Percentiles rank a stretch among this genome's conserved stretches.
phyloP scores from a whole-genome alignment of 2,329 filamentous ascomycete species.

The Trichoderma citrinoviride region DNA sequence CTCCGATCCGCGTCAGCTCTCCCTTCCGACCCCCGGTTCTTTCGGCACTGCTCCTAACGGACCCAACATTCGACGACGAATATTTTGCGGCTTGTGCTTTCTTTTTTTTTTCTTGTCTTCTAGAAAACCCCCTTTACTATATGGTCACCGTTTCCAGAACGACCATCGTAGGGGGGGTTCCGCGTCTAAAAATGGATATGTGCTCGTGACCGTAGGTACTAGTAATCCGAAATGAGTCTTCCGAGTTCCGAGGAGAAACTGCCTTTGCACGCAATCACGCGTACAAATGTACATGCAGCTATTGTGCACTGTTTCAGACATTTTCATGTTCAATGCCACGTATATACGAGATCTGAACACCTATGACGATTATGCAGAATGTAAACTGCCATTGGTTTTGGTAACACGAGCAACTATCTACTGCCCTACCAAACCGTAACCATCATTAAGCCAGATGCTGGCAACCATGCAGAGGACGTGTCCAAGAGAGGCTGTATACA shows the following conservation, averaged over 20 bases:
- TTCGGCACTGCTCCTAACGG: neutral
- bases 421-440: neutral
- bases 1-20: conserved; percentile 8
- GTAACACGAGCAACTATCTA: neutral
- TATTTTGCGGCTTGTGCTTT: neutral
- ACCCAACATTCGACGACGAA: neutral
- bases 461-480: neutral
- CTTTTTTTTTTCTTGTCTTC: neutral
- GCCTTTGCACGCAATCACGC: too few relatives aligned
- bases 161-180: too few relatives aligned
- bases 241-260: too few relatives aligned
- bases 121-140: neutral
- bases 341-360: too few relatives aligned
- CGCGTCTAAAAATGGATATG: too few relatives aligned
- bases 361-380: neutral
- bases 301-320: too few relatives aligned
- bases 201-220: too few relatives aligned
- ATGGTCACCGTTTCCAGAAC: too few relatives aligned
- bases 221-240: too few relatives aligned
- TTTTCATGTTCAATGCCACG: too few relatives aligned
- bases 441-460: neutral
- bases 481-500: neutral
- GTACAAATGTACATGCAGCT: too few relatives aligned
- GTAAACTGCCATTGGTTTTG: neutral
- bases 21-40: neutral